Evolutionary conservation across 1,284 basidiomycete genomes (phyloP).

Genomic region (Neonothopanus nambi): DNA sequence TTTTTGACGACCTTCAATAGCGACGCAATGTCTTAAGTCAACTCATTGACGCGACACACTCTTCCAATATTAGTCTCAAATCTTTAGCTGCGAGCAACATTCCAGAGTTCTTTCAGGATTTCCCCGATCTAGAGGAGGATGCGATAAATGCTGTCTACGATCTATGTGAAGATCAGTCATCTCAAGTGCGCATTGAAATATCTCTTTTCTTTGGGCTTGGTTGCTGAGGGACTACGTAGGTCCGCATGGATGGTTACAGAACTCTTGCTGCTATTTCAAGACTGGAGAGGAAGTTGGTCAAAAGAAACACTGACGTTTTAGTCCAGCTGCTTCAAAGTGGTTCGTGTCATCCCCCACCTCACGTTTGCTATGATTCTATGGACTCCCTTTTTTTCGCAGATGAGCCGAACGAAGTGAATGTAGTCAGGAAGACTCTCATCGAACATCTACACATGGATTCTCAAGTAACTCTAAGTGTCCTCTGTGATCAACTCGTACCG

Average conservation of each 20-base stretch:
- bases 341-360: constrained; percentile 35
- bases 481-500: constrained; percentile 66
- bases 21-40: constrained; percentile 34
- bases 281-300: constrained; percentile 58
- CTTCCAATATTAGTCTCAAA: constrained; percentile 37
- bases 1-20: constrained; percentile 21
- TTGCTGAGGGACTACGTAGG: constrained; percentile 35
- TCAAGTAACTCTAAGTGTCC: constrained; percentile 57
- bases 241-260: constrained; percentile 64
- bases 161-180: constrained; percentile 66
- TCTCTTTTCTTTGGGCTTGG: neutral
- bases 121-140: constrained; percentile 68
- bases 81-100: constrained; percentile 60
- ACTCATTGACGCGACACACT: constrained; percentile 37
- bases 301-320: constrained; percentile 70
- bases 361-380: neutral
- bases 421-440: constrained; percentile 60
- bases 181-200: constrained; percentile 39
- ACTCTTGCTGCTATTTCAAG: constrained; percentile 66
- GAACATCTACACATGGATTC: constrained; percentile 67
- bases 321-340: constrained; percentile 74
- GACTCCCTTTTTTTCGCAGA: constrained; percentile 39
- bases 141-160: constrained; percentile 76
- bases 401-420: constrained; percentile 60
- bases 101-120: constrained; percentile 59